Conservation (phyloP, 441 rosid species). For the Populus trichocarpa region DNA sequence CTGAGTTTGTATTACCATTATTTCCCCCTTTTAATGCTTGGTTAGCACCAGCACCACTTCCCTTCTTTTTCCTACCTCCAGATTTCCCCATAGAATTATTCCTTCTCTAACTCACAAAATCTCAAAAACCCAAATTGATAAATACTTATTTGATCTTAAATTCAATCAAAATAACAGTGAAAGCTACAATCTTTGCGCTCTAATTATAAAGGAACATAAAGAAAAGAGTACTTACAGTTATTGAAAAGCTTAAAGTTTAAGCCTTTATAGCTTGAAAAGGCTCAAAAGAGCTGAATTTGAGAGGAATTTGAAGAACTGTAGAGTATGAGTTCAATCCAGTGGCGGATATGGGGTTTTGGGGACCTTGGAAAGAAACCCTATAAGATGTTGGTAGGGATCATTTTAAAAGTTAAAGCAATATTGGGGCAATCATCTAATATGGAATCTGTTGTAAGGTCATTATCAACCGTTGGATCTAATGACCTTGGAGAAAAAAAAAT, state of each 20-base stretch:
- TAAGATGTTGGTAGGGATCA: neutral
- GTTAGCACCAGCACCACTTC: constrained; percentile 36
- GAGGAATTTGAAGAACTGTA: neutral
- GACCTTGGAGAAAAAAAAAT: neutral
- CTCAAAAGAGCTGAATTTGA: neutral
- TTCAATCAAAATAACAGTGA: neutral
- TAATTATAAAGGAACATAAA: neutral
- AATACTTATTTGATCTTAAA: neutral
- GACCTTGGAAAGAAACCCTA: constrained; percentile 8
- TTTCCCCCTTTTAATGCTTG: constrained; percentile 32
- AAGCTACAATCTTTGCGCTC: neutral
- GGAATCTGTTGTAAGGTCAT: neutral
- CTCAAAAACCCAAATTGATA: neutral
- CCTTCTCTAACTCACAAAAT: neutral
- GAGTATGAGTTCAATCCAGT: neutral
- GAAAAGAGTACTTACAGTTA: constrained; percentile 10
- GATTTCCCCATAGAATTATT: constrained; percentile 68
- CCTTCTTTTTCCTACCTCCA: constrained; percentile 76
- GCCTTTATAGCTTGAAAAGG: neutral
- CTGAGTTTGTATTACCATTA: constrained; percentile 24
- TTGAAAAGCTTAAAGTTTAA: constrained; percentile 6
- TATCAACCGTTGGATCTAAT: constrained; percentile 1
- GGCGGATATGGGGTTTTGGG: neutral
- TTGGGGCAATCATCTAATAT: neutral
- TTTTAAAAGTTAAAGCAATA: neutral